Conservation (phyloP, 2,329 filamentous ascomycete genomes). For the Talaromyces albobiverticillius region DNA sequence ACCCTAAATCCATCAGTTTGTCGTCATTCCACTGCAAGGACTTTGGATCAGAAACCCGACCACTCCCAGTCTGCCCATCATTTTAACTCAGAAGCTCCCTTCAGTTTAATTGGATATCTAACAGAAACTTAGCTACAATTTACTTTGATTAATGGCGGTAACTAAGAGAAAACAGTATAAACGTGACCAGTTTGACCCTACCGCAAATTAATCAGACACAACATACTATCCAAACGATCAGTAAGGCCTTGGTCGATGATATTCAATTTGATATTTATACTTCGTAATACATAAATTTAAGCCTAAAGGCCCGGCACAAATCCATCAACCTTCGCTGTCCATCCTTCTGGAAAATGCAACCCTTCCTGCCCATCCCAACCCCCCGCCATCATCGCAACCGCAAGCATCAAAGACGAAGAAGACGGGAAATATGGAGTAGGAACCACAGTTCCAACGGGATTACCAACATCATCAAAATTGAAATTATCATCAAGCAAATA, state of each 20-base stretch:
- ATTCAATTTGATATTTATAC: background rate
- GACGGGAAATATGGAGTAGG: constrained; percentile 59
- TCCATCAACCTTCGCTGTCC: constrained; percentile 50
- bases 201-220: too few relatives aligned
- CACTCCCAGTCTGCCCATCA: background rate
- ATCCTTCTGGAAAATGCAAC: constrained; percentile 47
- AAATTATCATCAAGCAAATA: constrained; percentile 51
- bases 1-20: constrained; percentile 1
- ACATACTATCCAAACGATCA: too few relatives aligned
- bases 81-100: background rate
- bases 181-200: too few relatives aligned
- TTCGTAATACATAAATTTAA: background rate
- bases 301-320: constrained; percentile 31
- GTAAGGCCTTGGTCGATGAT: background rate
- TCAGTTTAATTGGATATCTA: too few relatives aligned
- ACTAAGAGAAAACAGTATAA: too few relatives aligned
- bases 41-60: background rate
- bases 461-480: constrained; percentile 56
- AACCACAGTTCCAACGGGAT: constrained; percentile 45
- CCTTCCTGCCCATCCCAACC: constrained; percentile 54
- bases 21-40: background rate
- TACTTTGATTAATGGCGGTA: too few relatives aligned
- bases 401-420: constrained; percentile 49
- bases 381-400: constrained; percentile 56
- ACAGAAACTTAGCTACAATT: too few relatives aligned